phyloP scores from a whole-genome alignment of 176 grass and related monocot genomes.

The Ananas comosus region DNA sequence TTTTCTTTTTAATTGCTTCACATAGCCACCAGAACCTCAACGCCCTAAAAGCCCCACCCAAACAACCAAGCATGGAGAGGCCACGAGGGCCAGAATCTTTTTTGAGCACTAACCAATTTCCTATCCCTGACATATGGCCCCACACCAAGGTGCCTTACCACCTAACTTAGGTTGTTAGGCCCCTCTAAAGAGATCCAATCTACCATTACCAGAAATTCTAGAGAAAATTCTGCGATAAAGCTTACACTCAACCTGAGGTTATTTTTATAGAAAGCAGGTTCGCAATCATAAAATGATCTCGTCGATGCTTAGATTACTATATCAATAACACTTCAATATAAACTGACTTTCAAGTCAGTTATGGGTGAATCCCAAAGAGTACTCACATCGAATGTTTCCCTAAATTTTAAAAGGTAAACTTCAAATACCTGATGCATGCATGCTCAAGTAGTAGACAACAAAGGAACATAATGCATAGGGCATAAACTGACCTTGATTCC shows the following conservation, averaged over 20 bases:
- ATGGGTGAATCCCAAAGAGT: too few relatives aligned
- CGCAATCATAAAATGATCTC: neutral
- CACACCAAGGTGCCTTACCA: neutral
- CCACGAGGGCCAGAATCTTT: too few relatives aligned
- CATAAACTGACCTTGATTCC: slow-evolving; percentile 81
- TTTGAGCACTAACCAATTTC: neutral
- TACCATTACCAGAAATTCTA: neutral
- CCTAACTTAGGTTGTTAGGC: neutral
- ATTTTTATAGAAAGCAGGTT: neutral
- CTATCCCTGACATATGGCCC: too few relatives aligned
- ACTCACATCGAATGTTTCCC: neutral
- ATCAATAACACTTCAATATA: neutral
- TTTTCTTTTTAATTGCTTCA: neutral
- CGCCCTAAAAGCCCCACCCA: too few relatives aligned
- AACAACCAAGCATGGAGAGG: too few relatives aligned
- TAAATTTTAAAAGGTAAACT: neutral
- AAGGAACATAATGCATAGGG: slow-evolving; percentile 2
- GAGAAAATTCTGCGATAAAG: neutral
- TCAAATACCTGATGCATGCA: neutral
- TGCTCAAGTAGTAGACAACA: neutral
- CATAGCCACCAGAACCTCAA: too few relatives aligned
- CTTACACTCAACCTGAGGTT: too few relatives aligned
- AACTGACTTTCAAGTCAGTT: neutral
- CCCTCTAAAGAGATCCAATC: neutral
- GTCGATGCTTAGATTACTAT: neutral